Conservation (phyloP, 2,329 filamentous ascomycete genomes). For the Aspergillus piperis region DNA sequence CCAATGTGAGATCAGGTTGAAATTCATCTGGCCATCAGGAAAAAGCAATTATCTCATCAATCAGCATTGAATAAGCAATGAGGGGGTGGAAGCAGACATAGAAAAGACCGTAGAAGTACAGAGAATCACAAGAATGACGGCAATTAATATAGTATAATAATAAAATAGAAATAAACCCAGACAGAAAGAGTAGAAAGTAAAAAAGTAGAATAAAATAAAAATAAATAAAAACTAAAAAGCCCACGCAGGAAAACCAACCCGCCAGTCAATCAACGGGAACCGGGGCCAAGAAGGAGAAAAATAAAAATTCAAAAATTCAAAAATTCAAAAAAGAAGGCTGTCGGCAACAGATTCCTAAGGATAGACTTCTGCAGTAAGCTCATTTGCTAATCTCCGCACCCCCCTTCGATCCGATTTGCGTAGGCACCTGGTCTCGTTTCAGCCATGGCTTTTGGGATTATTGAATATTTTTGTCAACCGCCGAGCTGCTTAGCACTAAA, state of each 20-base stretch:
- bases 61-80: no score
- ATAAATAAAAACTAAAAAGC: background rate
- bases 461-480: no score
- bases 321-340: background rate
- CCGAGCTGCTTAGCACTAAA: no score
- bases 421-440: slow-evolving; percentile 21
- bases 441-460: slow-evolving; percentile 20
- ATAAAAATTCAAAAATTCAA: no score
- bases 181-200: background rate
- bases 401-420: slow-evolving; percentile 22
- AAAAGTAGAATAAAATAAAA: background rate
- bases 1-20: background rate
- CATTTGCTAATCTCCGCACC: slow-evolving; percentile 13
- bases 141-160: no score
- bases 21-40: background rate
- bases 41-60: background rate
- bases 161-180: background rate
- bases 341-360: slow-evolving; percentile 32
- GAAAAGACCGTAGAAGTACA: no score
- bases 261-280: background rate
- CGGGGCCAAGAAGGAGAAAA: background rate
- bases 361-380: slow-evolving; percentile 23
- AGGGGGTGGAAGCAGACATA: no score
- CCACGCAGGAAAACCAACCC: background rate
- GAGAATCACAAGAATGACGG: background rate